A percentile compares a stretch with the other conserved stretches of the same genome.
These are phyloP conservation scores for Suillus cothurnatus DNA, from an alignment of 768 basidiomycete genomes.

Conservation along the genomic window DNA sequence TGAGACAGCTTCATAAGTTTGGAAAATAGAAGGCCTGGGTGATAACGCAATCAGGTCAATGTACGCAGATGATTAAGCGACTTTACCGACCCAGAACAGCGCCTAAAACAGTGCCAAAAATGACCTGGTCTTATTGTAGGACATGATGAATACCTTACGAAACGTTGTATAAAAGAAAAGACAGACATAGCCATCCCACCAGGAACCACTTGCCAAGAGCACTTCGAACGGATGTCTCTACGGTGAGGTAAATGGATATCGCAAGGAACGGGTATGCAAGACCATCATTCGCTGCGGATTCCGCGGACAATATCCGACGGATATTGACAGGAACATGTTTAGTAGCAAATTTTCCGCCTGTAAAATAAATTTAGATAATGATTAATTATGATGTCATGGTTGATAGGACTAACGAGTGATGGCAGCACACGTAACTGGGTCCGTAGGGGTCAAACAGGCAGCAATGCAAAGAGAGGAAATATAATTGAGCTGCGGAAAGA, in stretches of 20 bases:
- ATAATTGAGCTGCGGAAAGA: constrained; percentile 74
- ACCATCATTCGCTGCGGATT: constrained; percentile 95
- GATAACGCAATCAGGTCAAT: neutral
- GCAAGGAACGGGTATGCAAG: constrained; percentile 92
- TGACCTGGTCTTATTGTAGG: constrained; percentile 71
- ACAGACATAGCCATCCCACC: constrained; percentile 78
- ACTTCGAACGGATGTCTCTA: constrained; percentile 60
- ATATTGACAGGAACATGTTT: constrained; percentile 75
- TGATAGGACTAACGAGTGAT: constrained; percentile 57
- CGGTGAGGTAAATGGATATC: constrained; percentile 81
- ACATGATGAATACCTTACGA: constrained; percentile 7
- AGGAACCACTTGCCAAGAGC: constrained; percentile 88
- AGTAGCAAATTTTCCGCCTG: constrained; percentile 71
- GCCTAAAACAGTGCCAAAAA: constrained; percentile 73
- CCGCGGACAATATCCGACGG: constrained; percentile 80
- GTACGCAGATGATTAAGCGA: neutral
- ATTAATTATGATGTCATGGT: neutral
- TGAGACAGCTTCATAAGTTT: constrained; percentile 74
- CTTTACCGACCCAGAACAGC: constrained; percentile 45
- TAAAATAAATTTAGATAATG: neutral
- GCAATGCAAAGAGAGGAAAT: constrained; percentile 83
- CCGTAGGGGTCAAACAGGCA: constrained; percentile 91
- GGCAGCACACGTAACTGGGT: constrained; percentile 89
- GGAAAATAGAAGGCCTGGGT: constrained; percentile 64
- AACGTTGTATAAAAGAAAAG: neutral